A percentile compares a stretch with the other conserved stretches of the same genome.
These are phyloP conservation scores for Colletotrichum endophyticum DNA, from an alignment of 2,329 filamentous ascomycete species.

Conservation along the genomic window DNA sequence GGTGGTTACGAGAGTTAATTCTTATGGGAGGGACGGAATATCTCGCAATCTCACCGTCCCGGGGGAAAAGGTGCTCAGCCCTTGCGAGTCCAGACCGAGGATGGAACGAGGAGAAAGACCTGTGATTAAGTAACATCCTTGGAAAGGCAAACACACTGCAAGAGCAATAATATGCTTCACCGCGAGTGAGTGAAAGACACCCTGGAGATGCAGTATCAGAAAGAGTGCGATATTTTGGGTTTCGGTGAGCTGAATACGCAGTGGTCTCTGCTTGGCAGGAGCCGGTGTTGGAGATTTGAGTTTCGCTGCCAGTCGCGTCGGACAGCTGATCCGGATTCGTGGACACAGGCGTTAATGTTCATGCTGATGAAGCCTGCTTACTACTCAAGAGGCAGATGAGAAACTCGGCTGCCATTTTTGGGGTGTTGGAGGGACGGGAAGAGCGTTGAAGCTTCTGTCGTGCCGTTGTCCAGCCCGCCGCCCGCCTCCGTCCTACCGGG, in stretches of 20 bases:
- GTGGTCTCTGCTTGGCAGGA: not conserved
- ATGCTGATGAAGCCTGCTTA: not conserved
- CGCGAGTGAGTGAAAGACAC: not conserved
- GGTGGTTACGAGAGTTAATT: not conserved
- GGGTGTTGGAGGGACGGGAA: not conserved
- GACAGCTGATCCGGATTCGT: not conserved
- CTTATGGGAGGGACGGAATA: not conserved
- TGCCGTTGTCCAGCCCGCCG: not conserved
- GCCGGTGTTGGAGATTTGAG: not conserved
- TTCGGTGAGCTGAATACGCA: not conserved
- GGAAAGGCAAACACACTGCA: not conserved
- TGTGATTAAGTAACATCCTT: not conserved
- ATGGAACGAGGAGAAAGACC: not conserved
- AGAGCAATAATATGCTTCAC: not conserved
- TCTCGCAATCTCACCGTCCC: not conserved
- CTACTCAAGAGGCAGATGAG: not conserved
- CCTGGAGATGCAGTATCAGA: not conserved
- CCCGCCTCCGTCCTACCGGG: not conserved
- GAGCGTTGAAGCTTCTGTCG: not conserved
- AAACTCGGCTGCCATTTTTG: not conserved
- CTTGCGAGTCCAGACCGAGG: not conserved
- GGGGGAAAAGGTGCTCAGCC: not conserved
- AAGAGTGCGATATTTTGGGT: not conserved
- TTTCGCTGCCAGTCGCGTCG: not conserved
- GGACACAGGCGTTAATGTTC: not conserved